These are phyloP conservation scores for Globisporangium uncinulatum DNA, from an alignment of 352 stramenopile genomes.

Conservation along the genomic window DNA sequence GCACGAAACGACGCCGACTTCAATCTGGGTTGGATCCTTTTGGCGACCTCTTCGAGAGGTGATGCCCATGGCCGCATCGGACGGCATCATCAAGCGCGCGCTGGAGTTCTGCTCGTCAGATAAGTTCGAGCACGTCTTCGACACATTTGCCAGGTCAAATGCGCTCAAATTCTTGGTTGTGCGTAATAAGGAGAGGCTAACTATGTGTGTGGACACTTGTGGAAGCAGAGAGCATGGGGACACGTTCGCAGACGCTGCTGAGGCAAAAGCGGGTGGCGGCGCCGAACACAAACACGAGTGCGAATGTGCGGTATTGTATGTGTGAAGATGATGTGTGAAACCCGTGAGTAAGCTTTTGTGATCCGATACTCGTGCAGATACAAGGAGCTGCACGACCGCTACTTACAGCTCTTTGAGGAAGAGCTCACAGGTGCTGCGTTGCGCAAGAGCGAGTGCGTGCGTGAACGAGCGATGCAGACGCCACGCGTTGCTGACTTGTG, in stretches of 20 bases:
- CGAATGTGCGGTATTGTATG: not conserved
- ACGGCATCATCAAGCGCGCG: conserved; percentile 49
- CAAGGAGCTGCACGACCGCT: conserved; percentile 68
- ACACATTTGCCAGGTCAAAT: conserved; percentile 43
- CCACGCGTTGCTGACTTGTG: not conserved
- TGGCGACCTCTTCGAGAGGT: not conserved
- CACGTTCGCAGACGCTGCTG: conserved; percentile 48
- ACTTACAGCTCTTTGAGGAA: conserved; percentile 66
- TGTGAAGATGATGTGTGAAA: not conserved
- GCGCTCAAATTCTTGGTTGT: not conserved
- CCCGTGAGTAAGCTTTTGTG: too few relatives aligned
- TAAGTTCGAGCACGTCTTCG: conserved; percentile 64
- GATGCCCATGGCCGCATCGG: too few relatives aligned
- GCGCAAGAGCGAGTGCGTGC: not conserved
- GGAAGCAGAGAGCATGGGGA: conserved; percentile 42
- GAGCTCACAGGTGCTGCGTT: conserved; percentile 31
- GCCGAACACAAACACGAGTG: conserved; percentile 79
- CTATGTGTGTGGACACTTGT: not conserved
- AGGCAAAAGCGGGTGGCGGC: conserved; percentile 53
- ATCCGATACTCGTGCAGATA: conserved; percentile 23
- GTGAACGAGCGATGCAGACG: not conserved
- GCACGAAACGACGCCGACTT: not conserved
- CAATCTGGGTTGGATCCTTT: not conserved
- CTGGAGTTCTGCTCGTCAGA: conserved; percentile 61
- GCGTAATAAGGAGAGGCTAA: not conserved